A percentile compares a stretch with the other conserved stretches of the same genome.
Conservation (phyloP, 805 yeast genomes). For the Saccharomycopsis sp. region DNA sequence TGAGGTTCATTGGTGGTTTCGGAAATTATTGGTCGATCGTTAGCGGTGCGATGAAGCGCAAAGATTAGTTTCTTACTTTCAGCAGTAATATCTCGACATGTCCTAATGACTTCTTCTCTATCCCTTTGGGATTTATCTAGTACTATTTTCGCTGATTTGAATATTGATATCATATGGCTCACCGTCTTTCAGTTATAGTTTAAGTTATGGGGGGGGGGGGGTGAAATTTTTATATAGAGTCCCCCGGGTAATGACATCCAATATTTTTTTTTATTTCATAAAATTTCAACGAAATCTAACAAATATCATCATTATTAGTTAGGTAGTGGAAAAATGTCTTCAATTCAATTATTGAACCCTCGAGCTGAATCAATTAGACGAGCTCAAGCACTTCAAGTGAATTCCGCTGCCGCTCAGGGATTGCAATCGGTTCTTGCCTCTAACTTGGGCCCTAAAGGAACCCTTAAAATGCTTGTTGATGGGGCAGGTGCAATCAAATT, state of each 20-base stretch:
- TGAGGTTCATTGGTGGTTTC: too few relatives aligned
- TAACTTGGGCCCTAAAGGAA: conserved; percentile 95
- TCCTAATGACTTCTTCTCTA: conserved; percentile 31
- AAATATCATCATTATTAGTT: background rate
- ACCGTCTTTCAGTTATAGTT: background rate
- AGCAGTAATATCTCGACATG: conserved; percentile 34
- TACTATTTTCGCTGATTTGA: background rate
- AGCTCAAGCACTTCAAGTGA: conserved; percentile 91
- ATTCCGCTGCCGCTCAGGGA: conserved; percentile 95
- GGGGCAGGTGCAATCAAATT: conserved; percentile 94
- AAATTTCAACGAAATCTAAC: background rate
- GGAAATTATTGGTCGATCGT: too few relatives aligned
- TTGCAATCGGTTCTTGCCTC: conserved; percentile 86
- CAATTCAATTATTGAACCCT: conserved; percentile 86
- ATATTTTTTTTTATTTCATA: background rate
- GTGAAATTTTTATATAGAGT: background rate
- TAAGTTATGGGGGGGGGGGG: background rate
- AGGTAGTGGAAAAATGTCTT: conserved; percentile 38
- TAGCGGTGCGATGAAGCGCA: conserved; percentile 23
- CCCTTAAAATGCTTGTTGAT: conserved; percentile 92
- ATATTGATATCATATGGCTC: background rate
- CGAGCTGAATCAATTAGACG: conserved; percentile 97
- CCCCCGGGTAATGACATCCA: background rate
- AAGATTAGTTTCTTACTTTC: conserved; percentile 32
- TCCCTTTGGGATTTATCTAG: background rate